Evolutionary conservation across 257 asterid species (phyloP).

Genomic region (Nemophila menziesii): DNA sequence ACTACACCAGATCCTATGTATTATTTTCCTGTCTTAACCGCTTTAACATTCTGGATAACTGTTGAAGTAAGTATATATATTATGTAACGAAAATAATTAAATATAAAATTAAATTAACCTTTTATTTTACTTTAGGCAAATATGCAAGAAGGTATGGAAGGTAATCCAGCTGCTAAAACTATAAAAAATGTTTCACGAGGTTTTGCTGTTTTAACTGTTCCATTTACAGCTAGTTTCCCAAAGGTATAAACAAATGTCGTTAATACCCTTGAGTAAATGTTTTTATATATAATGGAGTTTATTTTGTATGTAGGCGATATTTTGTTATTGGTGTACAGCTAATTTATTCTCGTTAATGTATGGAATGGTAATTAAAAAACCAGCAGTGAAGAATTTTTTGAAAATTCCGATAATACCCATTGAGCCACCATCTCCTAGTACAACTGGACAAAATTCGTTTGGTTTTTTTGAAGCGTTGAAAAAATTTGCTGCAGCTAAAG

Average conservation of each 20-base stretch:
- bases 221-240: slow-evolving; percentile 63
- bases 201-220: slow-evolving; percentile 63
- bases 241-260: slow-evolving; percentile 58
- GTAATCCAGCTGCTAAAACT: slow-evolving; percentile 52
- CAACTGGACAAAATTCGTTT: slow-evolving; percentile 28
- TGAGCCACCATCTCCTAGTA: slow-evolving; percentile 27
- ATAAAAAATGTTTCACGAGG: slow-evolving; percentile 65
- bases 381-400: slow-evolving; percentile 47
- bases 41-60: slow-evolving; percentile 80
- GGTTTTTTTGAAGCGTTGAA: slow-evolving; percentile 47
- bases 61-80: slow-evolving; percentile 56
- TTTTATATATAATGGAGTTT: no score
- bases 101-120: neutral
- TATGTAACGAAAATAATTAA: no score
- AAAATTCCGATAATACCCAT: slow-evolving; percentile 51
- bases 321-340: slow-evolving; percentile 90
- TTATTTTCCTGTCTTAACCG: slow-evolving; percentile 70
- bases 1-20: slow-evolving; percentile 73
- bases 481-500: slow-evolving; percentile 52
- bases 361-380: slow-evolving; percentile 58
- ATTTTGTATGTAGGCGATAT: slow-evolving; percentile 55
- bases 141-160: slow-evolving; percentile 94
- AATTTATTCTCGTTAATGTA: slow-evolving; percentile 70
- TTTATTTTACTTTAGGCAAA: slow-evolving; percentile 33
- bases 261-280: no score